Percentiles rank a stretch among this genome's conserved stretches.
Conservation (phyloP, 2,329 filamentous ascomycete species). For the Cadophora sp. region DNA sequence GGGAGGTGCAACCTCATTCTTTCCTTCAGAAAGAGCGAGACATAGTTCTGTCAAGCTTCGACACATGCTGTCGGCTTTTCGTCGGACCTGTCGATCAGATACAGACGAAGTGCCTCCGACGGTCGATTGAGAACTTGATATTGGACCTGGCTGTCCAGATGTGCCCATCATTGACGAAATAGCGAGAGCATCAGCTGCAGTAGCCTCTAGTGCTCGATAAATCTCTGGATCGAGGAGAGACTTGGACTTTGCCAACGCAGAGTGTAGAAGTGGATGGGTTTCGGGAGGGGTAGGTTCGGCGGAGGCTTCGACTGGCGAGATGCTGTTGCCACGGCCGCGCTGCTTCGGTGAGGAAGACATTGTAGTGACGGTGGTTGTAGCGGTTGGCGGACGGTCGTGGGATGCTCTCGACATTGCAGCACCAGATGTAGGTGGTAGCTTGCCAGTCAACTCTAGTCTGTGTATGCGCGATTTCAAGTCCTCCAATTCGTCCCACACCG, state of each 20-base stretch:
- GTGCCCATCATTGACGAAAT: slow-evolving; percentile 80
- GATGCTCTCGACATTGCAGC: slow-evolving; percentile 69
- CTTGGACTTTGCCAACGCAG: slow-evolving; percentile 82
- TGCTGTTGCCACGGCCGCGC: slow-evolving; percentile 60
- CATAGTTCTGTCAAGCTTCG: slow-evolving; percentile 92
- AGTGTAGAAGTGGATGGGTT: slow-evolving; percentile 78
- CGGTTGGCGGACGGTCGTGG: slow-evolving; percentile 85
- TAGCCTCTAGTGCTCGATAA: slow-evolving; percentile 80
- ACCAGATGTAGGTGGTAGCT: slow-evolving; percentile 81
- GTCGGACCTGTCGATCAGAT: slow-evolving; percentile 83
- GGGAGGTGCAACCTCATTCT: slow-evolving; percentile 35
- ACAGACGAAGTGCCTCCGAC: slow-evolving; percentile 50
- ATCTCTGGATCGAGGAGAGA: slow-evolving; percentile 72
- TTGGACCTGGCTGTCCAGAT: slow-evolving; percentile 70
- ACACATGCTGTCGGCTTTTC: slow-evolving; percentile 93
- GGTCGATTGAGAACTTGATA: slow-evolving; percentile 62
- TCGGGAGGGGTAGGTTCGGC: slow-evolving; percentile 56
- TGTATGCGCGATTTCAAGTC: slow-evolving; percentile 93
- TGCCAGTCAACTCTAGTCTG: slow-evolving; percentile 87
- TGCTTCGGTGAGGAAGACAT: slow-evolving; percentile 85
- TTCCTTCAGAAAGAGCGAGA: slow-evolving; percentile 76
- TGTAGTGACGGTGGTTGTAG: slow-evolving; percentile 89
- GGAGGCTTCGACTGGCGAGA: slow-evolving; percentile 53
- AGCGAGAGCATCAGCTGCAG: slow-evolving; percentile 80
- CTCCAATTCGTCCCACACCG: slow-evolving; percentile 97